Base-by-base conservation (phyloP, 345 rosid genomes). In the Moricandia arvensis region DNA sequence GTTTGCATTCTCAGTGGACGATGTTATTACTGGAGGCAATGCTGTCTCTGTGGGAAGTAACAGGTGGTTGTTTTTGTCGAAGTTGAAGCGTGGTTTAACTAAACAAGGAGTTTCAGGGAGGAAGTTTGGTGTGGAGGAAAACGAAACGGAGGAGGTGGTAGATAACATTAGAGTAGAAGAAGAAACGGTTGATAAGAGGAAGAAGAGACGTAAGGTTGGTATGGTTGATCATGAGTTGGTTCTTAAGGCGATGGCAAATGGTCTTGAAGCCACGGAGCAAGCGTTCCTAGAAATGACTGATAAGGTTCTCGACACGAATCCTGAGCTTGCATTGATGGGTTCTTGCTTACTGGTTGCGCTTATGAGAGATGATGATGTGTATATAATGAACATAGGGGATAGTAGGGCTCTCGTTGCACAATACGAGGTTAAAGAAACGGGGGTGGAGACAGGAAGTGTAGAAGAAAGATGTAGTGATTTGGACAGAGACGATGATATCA, bases 291-390 rank as follows among this genome's bases (percentile, higher is more conserved):
- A 94, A 73, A 87, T 94, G 95, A 91, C 97, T 6, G 97, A 91
- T 61, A 94, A 94, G 86, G 90, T 92, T 71, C 86, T 94, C 17
- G 89, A 83, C 59, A 80, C 88, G 18, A 90, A 94, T 82, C 97
- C 97, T 0, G 99, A 94, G 88, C 86, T 94, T 64, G 99, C 97
- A 13, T 83, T 94, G 79, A 94, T 94, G 99, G 99, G 99, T 43
- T 94, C 97, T 0, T 94, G 99, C 74, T 83, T 94, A 77, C 82
- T 94, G 80, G 99, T 89, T 66, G 97, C 81, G 18, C 69, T 94
- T 81, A 94, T 94, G 99, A 88, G 97, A 75, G 97, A 90, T 61
- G 99, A 90, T 72, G 99, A 94, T 79, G 97, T 90, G 30, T 94
- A 92, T 77, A 92, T 90, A 74, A 94, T 94, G 99, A 91, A 94